Conservation (phyloP, 768 basidiomycete genomes). For the Russula sp. region DNA sequence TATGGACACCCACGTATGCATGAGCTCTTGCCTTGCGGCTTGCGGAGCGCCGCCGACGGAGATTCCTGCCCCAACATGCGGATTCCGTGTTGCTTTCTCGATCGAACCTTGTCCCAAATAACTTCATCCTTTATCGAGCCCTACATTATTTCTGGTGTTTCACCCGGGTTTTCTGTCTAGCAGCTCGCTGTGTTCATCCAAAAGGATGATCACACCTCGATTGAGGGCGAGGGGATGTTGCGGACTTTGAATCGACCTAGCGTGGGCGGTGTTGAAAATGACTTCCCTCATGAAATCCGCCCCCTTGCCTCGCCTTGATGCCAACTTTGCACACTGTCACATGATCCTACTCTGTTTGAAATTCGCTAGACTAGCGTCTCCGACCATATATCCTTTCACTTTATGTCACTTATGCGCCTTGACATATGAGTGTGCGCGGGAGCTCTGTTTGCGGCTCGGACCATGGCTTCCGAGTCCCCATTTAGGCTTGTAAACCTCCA, state of each 20-base stretch:
- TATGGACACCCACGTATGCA: background rate
- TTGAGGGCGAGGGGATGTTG: background rate
- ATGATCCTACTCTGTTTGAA: background rate
- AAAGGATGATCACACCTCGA: background rate
- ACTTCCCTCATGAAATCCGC: constrained; percentile 14
- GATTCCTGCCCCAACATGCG: constrained; percentile 7
- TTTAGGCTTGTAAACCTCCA: background rate
- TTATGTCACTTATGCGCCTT: background rate
- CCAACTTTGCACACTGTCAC: background rate
- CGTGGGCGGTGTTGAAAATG: background rate
- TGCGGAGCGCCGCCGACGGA: constrained; percentile 4
- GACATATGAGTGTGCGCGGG: background rate
- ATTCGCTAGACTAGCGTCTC: constrained; percentile 1
- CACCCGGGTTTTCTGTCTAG: background rate
- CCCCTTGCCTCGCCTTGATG: constrained; percentile 17
- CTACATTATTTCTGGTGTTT: background rate
- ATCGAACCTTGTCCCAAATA: background rate
- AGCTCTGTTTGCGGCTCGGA: background rate
- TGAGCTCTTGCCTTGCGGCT: background rate
- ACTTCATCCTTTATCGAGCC: too few species aligned
- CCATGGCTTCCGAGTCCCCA: background rate
- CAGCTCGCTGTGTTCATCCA: too few species aligned
- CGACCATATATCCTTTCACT: background rate
- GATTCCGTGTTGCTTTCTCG: constrained; percentile 9
- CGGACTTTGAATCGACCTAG: background rate